Conservation (phyloP, 1,139 yeast genomes). For the Blastobotrys arbuscula region DNA sequence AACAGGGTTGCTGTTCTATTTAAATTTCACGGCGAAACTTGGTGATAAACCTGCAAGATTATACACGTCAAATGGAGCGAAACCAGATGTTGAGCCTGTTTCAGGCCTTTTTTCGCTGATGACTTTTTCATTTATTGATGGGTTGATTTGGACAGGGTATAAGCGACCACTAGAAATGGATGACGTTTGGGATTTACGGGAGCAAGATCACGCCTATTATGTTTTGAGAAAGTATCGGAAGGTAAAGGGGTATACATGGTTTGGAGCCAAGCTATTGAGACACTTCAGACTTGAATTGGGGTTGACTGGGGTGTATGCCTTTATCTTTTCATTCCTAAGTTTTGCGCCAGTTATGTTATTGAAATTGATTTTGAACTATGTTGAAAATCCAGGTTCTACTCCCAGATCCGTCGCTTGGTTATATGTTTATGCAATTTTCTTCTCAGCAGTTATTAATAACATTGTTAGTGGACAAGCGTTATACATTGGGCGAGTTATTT, state of each 20-base stretch:
- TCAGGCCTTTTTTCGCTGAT: slow-evolving; percentile 56
- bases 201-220: slow-evolving; percentile 73
- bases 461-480: slow-evolving; percentile 75
- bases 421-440: slow-evolving; percentile 68
- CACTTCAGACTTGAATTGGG: slow-evolving; percentile 58
- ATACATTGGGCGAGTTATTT: slow-evolving; percentile 85
- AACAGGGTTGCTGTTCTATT: slow-evolving; percentile 40
- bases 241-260: slow-evolving; percentile 37
- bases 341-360: slow-evolving; percentile 78
- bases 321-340: slow-evolving; percentile 54
- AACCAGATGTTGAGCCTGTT: slow-evolving; percentile 72
- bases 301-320: slow-evolving; percentile 71
- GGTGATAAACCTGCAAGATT: slow-evolving; percentile 44
- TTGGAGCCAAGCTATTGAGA: slow-evolving; percentile 52
- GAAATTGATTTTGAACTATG: slow-evolving; percentile 74
- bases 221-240: slow-evolving; percentile 52
- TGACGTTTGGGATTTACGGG: slow-evolving; percentile 82
- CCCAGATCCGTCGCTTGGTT: slow-evolving; percentile 82
- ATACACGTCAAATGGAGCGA: slow-evolving; percentile 37
- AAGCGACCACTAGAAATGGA: slow-evolving; percentile 46
- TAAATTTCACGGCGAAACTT: slow-evolving; percentile 55
- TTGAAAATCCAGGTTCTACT: slow-evolving; percentile 60
- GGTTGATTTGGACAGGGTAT: slow-evolving; percentile 64
- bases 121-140: slow-evolving; percentile 73
- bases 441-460: slow-evolving; percentile 58